phyloP scores from a whole-genome alignment of 2,329 filamentous ascomycete species.

The Colletotrichum sp. region DNA sequence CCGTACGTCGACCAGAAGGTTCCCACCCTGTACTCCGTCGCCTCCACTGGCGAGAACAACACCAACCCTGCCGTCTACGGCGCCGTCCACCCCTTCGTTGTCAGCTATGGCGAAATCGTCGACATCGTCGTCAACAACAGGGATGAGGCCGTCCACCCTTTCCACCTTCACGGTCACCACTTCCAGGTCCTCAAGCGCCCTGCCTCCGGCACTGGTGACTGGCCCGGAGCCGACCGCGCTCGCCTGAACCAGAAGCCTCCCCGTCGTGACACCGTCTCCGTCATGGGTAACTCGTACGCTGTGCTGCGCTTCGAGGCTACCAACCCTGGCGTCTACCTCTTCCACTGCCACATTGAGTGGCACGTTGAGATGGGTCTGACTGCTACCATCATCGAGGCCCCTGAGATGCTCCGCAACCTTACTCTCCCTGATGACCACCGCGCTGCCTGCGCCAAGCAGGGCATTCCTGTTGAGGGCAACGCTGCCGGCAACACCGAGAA shows the following conservation, averaged over 20 bases:
- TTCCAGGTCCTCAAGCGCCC: slow-evolving; percentile 57
- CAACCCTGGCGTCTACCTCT: slow-evolving; percentile 60
- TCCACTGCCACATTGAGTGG: slow-evolving; percentile 68
- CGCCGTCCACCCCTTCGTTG: slow-evolving; percentile 45
- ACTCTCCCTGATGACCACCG: slow-evolving; percentile 65
- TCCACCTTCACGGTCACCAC: slow-evolving; percentile 61
- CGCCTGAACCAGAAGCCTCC: slow-evolving; percentile 32
- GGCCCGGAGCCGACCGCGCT: slow-evolving; percentile 33
- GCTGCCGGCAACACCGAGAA: slow-evolving; percentile 69
- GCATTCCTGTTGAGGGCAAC: slow-evolving; percentile 63
- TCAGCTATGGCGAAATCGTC: slow-evolving; percentile 42
- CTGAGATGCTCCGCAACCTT: slow-evolving; percentile 59
- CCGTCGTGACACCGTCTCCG: slow-evolving; percentile 41
- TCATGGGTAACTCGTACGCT: slow-evolving; percentile 48
- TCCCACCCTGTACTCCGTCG: slow-evolving; percentile 74
- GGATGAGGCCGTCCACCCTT: slow-evolving; percentile 52
- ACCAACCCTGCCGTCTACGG: slow-evolving; percentile 48
- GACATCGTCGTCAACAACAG: slow-evolving; percentile 57
- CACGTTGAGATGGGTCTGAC: slow-evolving; percentile 65
- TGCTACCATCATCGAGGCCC: slow-evolving; percentile 58
- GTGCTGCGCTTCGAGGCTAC: slow-evolving; percentile 57
- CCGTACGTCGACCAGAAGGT: slow-evolving; percentile 74
- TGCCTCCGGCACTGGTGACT: slow-evolving; percentile 38
- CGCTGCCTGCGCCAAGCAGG: slow-evolving; percentile 47
- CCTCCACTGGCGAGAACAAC: slow-evolving; percentile 57